A percentile compares a stretch with the other conserved stretches of the same genome.
Conservation (phyloP, 2,329 filamentous ascomycete genomes). For the Remersonia thermophila region DNA sequence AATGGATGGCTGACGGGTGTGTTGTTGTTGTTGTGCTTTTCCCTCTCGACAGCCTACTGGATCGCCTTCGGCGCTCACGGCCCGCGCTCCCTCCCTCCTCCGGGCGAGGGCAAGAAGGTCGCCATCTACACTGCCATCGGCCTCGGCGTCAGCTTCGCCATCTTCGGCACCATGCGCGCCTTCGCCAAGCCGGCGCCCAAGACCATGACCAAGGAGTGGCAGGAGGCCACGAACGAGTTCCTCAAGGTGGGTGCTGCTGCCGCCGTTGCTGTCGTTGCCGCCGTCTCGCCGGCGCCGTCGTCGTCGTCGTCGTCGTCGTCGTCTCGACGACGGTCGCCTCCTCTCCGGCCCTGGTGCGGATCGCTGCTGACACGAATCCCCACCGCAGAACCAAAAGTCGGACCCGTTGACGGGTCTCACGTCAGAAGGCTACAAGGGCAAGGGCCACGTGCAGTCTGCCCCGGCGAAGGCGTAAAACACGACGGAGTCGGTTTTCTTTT, state of each 20-base stretch:
- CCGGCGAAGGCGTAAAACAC: constrained; percentile 36
- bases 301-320: constrained; percentile 1
- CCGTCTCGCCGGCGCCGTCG: neutral
- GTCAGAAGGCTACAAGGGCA: constrained; percentile 65
- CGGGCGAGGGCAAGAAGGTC: constrained; percentile 74
- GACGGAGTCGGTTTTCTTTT: constrained; percentile 22
- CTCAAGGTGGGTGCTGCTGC: constrained; percentile 63
- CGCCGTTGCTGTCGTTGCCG: too few species aligned
- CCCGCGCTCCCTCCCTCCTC: constrained; percentile 69
- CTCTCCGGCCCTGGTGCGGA: too few species aligned
- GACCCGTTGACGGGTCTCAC: constrained; percentile 80
- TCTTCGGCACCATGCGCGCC: constrained; percentile 63
- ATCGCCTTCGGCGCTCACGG: constrained; percentile 97
- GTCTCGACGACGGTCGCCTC: too few species aligned
- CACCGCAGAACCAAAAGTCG: constrained; percentile 59
- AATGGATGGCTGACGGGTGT: too few species aligned
- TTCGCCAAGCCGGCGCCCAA: constrained; percentile 61
- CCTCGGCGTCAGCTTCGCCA: constrained; percentile 48
- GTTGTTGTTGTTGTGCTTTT: constrained; percentile 12
- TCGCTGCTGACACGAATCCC: too few species aligned
- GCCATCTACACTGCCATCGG: constrained; percentile 60
- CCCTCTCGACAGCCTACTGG: constrained; percentile 69
- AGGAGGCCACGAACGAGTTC: constrained; percentile 90
- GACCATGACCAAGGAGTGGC: constrained; percentile 95
- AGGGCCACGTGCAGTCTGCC: constrained; percentile 64